Base-by-base conservation (phyloP, 1,139 yeast genomes). In the Yamadazyma mexicana region DNA sequence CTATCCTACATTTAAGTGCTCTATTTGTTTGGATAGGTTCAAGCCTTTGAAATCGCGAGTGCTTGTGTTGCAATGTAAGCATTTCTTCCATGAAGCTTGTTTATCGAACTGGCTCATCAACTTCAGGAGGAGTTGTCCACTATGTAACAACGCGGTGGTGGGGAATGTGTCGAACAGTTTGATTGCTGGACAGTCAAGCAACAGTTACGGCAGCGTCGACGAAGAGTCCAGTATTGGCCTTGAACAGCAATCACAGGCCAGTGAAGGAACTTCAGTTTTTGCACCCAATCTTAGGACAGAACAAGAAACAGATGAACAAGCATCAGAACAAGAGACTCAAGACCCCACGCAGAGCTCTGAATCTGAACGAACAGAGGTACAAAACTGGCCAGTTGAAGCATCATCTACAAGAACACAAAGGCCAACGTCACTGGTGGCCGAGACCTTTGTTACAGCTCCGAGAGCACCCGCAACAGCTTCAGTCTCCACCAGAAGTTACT, bases 51-150 rank as follows among this genome's bases (percentile, higher is more conserved):
- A 51, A 38, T 66, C 75, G 5, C 50, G 65, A 31, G 71, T 72
- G 5, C 56, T 72, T 34, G 65, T 71, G n/a, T 56, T 72, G 39
- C 64, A 61, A 17, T 72, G 77, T 47, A 69, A 69, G 46, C 77
- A 72, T 50, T 59, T 71, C 26, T 71, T 61, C 47, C 77, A 72
- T 48, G 73, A 72, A 44, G 54, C 55, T 24, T 72, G 77, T 47
- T 59, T 72, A 38, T 63, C 73, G 16, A 71, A 70, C 46, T 72
- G 77, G 77, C 56, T 72, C 34, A 64, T 72, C 20, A 69, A 71
- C 49, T 72, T 71, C 51, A 59, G 61, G 36, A 53, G 75, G 41
- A 66, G 69, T 40, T 72, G 77, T 50, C 77, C 77, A 0, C 61
- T 72, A 46, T 72, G 77, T 48, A 71, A 71, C 47, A 54, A 60